phyloP scores from a whole-genome alignment of 805 yeast genomes.

The Candida peoriensis region DNA sequence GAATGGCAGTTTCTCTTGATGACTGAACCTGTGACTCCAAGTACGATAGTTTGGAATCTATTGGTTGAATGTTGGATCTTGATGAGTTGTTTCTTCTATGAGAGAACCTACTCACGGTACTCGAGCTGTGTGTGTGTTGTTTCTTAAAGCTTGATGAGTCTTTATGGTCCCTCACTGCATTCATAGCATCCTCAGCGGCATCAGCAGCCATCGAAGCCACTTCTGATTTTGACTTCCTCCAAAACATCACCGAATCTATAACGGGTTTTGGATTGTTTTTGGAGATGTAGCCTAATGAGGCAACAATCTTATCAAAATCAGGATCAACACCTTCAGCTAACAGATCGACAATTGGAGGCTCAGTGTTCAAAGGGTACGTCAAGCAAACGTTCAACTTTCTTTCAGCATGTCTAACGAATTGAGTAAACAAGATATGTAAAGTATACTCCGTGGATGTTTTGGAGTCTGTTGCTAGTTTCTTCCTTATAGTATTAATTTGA shows the following conservation, averaged over 20 bases:
- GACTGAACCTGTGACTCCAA: slow-evolving; percentile 33
- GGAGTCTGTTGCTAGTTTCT: slow-evolving; percentile 44
- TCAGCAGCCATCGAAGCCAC: slow-evolving; percentile 63
- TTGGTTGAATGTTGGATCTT: slow-evolving; percentile 35
- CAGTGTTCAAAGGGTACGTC: slow-evolving; percentile 56
- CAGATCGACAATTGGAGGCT: slow-evolving; percentile 74
- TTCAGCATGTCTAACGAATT: slow-evolving; percentile 92
- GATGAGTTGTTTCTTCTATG: slow-evolving; percentile 51
- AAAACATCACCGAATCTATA: slow-evolving; percentile 95
- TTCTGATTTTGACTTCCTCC: slow-evolving; percentile 93
- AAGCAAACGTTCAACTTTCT: slow-evolving; percentile 73
- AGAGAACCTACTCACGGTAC: slow-evolving; percentile 28
- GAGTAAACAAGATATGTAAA: slow-evolving; percentile 88
- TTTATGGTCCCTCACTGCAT: slow-evolving; percentile 28
- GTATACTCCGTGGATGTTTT: slow-evolving; percentile 87
- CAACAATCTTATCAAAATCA: slow-evolving; percentile 78
- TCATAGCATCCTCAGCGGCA: slow-evolving; percentile 39
- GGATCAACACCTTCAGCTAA: slow-evolving; percentile 85
- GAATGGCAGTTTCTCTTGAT: slow-evolving; percentile 64
- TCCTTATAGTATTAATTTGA: slow-evolving; percentile 27
- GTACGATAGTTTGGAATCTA: slow-evolving; percentile 53
- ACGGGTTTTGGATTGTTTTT: slow-evolving; percentile 89
- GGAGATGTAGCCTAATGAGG: slow-evolving; percentile 87
- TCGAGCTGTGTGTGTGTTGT: slow-evolving; percentile 26
- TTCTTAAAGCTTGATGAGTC: slow-evolving; percentile 19